Conservation (phyloP, 345 rosid genomes). For the Reutealis trisperma region DNA sequence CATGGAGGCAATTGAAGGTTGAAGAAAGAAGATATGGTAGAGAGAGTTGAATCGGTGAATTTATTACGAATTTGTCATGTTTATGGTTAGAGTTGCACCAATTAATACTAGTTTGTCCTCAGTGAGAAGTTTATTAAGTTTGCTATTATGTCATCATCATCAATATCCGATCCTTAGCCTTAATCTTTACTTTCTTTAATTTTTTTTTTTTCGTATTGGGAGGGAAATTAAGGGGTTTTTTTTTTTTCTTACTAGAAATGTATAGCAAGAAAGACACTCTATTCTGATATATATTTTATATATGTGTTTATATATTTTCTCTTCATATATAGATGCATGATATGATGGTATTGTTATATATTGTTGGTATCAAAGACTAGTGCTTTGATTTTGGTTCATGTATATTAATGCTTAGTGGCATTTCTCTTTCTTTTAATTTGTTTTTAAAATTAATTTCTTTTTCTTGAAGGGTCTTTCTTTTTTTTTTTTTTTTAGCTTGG, state of each 20-base stretch:
- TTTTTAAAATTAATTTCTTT: background rate
- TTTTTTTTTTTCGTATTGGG: background rate
- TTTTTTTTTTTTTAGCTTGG: background rate
- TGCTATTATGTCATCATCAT: constrained; percentile 22
- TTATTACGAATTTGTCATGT: constrained; percentile 23
- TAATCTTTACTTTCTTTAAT: background rate
- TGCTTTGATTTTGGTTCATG: background rate
- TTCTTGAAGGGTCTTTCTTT: background rate
- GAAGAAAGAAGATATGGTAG: constrained; percentile 15
- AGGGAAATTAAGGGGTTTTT: background rate
- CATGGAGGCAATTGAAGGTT: too few species aligned
- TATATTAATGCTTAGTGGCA: background rate
- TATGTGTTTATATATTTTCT: constrained; percentile 13
- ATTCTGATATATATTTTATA: constrained; percentile 23
- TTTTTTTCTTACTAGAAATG: constrained; percentile 31
- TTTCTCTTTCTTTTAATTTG: background rate
- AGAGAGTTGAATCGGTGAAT: constrained; percentile 19
- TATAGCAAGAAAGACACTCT: constrained; percentile 39
- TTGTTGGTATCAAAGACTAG: too few species aligned
- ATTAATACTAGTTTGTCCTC: constrained; percentile 26
- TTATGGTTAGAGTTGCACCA: constrained; percentile 17
- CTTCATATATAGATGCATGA: background rate
- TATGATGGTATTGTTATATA: constrained; percentile 12
- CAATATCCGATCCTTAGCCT: background rate
- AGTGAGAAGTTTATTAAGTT: constrained; percentile 26